These are phyloP conservation scores for Phlebiopsis flavidoalba DNA, from an alignment of 768 basidiomycete genomes.

Conservation along the genomic window DNA sequence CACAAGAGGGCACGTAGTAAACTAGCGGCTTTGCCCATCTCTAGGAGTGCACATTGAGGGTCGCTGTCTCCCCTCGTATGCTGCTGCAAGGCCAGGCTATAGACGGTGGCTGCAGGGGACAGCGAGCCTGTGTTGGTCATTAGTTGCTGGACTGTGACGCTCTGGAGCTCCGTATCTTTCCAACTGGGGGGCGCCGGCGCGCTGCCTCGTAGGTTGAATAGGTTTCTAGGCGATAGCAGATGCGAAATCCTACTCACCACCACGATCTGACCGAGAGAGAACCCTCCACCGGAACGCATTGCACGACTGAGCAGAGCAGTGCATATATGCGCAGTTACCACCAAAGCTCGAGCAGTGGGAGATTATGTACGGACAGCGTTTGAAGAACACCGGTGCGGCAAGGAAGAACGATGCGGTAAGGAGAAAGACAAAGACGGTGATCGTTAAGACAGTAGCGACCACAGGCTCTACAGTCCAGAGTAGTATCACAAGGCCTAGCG, in stretches of 20 bases:
- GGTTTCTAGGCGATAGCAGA: background rate
- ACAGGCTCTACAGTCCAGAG: background rate
- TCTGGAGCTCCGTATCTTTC: background rate
- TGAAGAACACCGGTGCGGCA: background rate
- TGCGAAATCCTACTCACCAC: too few species aligned
- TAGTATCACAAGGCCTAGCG: conserved; percentile 2
- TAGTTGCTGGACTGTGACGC: background rate
- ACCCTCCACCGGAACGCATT: too few species aligned
- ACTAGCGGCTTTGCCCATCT: background rate
- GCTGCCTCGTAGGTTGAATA: background rate
- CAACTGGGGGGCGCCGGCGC: background rate
- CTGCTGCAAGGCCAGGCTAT: background rate
- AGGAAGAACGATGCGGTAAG: background rate
- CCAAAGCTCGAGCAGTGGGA: background rate
- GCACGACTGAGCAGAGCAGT: too few species aligned
- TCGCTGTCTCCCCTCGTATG: background rate
- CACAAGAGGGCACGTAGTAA: background rate
- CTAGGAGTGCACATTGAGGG: background rate
- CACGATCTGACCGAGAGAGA: too few species aligned
- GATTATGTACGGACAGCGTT: background rate
- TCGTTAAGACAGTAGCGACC: background rate
- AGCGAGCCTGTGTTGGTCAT: background rate
- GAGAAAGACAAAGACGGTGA: background rate
- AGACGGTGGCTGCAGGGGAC: background rate
- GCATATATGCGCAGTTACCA: too few species aligned